Evolutionary conservation across 202 grass and related monocot genomes (phyloP).

Genomic region (Musa balbisiana): DNA sequence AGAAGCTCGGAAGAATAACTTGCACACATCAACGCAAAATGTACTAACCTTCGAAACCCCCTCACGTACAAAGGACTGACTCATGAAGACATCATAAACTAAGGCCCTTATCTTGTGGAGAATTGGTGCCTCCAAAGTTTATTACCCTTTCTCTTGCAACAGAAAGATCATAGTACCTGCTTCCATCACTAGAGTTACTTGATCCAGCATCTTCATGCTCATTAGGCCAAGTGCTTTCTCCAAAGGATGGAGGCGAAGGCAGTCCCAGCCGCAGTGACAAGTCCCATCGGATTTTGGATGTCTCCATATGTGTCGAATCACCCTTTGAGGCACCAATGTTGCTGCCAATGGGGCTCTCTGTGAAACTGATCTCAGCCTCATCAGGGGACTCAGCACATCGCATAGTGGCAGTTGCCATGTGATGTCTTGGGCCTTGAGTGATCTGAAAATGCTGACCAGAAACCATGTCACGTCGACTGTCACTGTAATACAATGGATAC

Average conservation of each 20-base stretch:
- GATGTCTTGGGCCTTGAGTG: neutral
- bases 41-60: neutral
- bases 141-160: neutral
- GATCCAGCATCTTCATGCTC: slow-evolving; percentile 32
- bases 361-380: slow-evolving; percentile 6
- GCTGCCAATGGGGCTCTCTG: neutral
- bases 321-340: neutral
- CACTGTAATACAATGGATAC: slow-evolving; percentile 15
- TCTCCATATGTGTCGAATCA: neutral
- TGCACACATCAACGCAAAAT: neutral
- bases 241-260: slow-evolving; percentile 15
- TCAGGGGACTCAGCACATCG: neutral
- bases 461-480: neutral
- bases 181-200: slow-evolving; percentile 28
- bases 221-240: slow-evolving; percentile 24
- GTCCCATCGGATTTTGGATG: slow-evolving; percentile 18
- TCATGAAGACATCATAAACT: too few species aligned
- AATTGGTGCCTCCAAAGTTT: neutral
- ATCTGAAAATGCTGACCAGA: neutral
- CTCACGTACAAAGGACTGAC: neutral
- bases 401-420: neutral
- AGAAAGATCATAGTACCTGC: neutral
- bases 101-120: neutral
- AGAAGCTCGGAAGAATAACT: too few species aligned
- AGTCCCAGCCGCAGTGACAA: slow-evolving; percentile 34